Percentiles rank a stretch among this genome's conserved stretches.
Evolutionary conservation across 345 rosid species (phyloP).

Genomic region (Sisymbrium irio): DNA sequence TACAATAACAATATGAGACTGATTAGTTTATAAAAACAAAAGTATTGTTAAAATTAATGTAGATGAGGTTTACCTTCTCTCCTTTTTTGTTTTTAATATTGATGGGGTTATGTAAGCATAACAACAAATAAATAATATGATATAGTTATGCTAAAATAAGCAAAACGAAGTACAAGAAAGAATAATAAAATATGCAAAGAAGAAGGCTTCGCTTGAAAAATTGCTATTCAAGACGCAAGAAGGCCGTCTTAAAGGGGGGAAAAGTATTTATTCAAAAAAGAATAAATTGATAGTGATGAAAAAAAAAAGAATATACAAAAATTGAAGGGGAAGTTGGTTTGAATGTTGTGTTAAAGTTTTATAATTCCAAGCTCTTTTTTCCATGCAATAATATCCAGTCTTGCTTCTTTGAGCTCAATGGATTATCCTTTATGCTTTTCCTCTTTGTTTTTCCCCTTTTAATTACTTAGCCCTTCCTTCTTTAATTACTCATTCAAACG

Average conservation of each 20-base stretch:
- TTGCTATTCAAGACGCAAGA: slow-evolving; percentile 2
- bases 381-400: slow-evolving; percentile 15
- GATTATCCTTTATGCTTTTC: slow-evolving; percentile 31
- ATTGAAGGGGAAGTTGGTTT: slow-evolving; percentile 20
- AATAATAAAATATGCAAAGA: not conserved
- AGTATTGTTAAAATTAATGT: not conserved
- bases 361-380: slow-evolving; percentile 27
- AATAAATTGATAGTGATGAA: slow-evolving; percentile 28
- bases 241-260: not conserved
- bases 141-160: not conserved
- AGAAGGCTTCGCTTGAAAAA: slow-evolving; percentile 2
- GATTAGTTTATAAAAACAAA: not conserved
- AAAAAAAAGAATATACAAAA: slow-evolving; percentile 5
- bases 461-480: slow-evolving; percentile 24
- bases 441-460: slow-evolving; percentile 1
- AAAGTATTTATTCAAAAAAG: slow-evolving; percentile 22
- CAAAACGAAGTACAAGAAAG: slow-evolving; percentile 10
- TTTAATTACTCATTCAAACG: slow-evolving; percentile 13
- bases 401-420: slow-evolving; percentile 31
- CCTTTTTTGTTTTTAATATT: not conserved
- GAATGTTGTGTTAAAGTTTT: slow-evolving; percentile 29
- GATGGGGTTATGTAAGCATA: not conserved
- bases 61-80: not conserved
- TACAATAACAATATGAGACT: not conserved
- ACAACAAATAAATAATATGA: not conserved